These are phyloP conservation scores for Myxozyma lipomycoides DNA, from an alignment of 805 yeast species.

Conservation along the genomic window DNA sequence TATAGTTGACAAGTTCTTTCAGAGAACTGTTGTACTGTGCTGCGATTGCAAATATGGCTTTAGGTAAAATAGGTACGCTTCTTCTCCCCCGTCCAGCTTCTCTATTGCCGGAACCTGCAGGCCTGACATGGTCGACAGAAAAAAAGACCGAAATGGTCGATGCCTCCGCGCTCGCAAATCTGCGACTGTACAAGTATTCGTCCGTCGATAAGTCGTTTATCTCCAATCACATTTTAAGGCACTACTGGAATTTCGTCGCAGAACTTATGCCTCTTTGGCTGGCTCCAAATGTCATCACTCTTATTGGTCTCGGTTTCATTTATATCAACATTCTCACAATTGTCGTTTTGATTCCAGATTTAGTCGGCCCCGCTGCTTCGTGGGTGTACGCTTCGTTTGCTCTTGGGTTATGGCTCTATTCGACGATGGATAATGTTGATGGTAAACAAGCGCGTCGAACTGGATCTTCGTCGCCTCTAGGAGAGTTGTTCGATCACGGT, in stretches of 20 bases:
- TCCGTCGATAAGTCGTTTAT: conserved; percentile 75
- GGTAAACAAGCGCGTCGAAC: conserved; percentile 91
- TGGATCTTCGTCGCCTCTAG: conserved; percentile 90
- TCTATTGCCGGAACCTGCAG: neutral
- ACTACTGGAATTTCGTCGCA: conserved; percentile 81
- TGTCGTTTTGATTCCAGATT: conserved; percentile 67
- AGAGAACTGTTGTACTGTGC: no score
- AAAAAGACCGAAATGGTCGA: conserved; percentile 20
- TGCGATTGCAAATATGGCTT: no score
- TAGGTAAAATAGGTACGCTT: neutral
- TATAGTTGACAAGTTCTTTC: no score
- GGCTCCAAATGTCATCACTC: conserved; percentile 92
- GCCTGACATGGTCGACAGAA: conserved; percentile 1
- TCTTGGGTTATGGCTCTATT: conserved; percentile 79
- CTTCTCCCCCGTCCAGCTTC: neutral
- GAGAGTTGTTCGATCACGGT: conserved; percentile 93
- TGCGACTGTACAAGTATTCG: conserved; percentile 33
- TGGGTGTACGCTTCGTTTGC: conserved; percentile 82
- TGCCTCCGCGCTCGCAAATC: conserved; percentile 28
- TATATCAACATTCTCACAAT: conserved; percentile 58
- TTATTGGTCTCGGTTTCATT: conserved; percentile 72
- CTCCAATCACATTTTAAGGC: conserved; percentile 72
- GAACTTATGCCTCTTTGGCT: conserved; percentile 78
- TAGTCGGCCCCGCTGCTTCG: conserved; percentile 55
- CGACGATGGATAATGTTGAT: conserved; percentile 95